Percentiles rank a stretch among this genome's conserved stretches.
phyloP scores from a whole-genome alignment of 2,329 filamentous ascomycete species.

The Beauveria brongniartii region DNA sequence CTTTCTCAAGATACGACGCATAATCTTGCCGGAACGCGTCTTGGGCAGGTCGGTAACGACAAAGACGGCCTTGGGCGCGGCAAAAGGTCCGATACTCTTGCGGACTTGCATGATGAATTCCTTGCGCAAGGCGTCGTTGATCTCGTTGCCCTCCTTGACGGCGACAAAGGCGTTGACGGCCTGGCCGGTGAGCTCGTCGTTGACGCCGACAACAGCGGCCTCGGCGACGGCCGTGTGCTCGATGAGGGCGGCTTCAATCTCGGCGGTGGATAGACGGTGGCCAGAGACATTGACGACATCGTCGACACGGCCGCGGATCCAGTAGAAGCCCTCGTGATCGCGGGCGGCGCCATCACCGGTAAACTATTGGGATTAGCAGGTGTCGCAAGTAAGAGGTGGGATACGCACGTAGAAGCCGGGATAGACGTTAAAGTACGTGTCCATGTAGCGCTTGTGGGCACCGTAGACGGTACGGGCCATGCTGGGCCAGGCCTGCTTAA shows the following conservation, averaged over 20 bases:
- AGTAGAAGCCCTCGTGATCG: conserved; percentile 98
- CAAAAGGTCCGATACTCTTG: conserved; percentile 95
- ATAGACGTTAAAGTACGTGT: conserved; percentile 96
- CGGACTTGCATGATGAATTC: conserved; percentile 91
- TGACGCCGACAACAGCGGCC: conserved; percentile 87
- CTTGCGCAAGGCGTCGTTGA: conserved; percentile 75
- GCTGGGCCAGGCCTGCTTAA: conserved; percentile 97
- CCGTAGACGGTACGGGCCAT: conserved; percentile 98
- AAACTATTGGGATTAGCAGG: conserved; percentile 46
- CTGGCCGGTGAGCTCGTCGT: conserved; percentile 92
- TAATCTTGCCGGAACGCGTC: conserved; percentile 97
- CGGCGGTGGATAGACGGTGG: conserved; percentile 90
- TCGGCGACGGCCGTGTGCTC: conserved; percentile 88
- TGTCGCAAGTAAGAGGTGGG: conserved; percentile 6
- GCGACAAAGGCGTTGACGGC: conserved; percentile 95
- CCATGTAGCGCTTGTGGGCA: conserved; percentile 96
- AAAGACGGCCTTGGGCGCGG: conserved; percentile 87
- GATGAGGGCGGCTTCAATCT: conserved; percentile 94
- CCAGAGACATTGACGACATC: conserved; percentile 98
- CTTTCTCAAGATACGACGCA: conserved; percentile 95
- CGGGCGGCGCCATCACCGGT: conserved; percentile 90
- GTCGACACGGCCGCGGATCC: conserved; percentile 97
- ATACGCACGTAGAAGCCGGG: conserved; percentile 93
- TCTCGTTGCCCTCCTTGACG: conserved; percentile 76
- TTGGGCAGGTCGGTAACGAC: conserved; percentile 92